Conservation (phyloP, 768 basidiomycete genomes). For the Termitomyces eurrhizus region DNA sequence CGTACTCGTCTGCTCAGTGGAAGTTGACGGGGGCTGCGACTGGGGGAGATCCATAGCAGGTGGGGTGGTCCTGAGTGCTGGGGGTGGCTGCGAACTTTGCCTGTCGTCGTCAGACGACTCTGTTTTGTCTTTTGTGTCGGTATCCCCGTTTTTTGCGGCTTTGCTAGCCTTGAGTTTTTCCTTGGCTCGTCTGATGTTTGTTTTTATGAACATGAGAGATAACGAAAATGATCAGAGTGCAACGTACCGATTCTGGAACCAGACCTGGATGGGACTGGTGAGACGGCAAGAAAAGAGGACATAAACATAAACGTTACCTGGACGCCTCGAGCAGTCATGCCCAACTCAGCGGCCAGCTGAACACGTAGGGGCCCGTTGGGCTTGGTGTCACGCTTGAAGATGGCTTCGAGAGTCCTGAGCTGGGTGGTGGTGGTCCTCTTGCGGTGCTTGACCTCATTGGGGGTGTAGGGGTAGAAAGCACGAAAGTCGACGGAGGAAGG, state of each 20-base stretch:
- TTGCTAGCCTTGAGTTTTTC: constrained; percentile 69
- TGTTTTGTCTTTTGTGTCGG: constrained; percentile 20
- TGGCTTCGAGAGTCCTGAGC: constrained; percentile 82
- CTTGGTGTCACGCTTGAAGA: constrained; percentile 88
- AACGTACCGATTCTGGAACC: constrained; percentile 83
- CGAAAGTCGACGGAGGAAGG: constrained; percentile 73
- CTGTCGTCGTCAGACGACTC: constrained; percentile 24
- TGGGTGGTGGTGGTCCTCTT: constrained; percentile 87
- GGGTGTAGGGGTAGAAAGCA: constrained; percentile 84
- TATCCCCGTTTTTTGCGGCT: constrained; percentile 29
- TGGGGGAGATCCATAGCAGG: constrained; percentile 11
- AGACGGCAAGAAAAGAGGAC: constrained; percentile 6
- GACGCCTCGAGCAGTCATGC: constrained; percentile 92
- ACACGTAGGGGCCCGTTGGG: constrained; percentile 81
- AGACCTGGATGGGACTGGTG: constrained; percentile 51
- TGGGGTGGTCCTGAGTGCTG: constrained; percentile 10
- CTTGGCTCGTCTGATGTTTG: constrained; percentile 65
- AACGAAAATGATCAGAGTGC: constrained; percentile 1
- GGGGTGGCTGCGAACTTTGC: neutral
- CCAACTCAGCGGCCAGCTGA: constrained; percentile 74
- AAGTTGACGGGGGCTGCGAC: constrained; percentile 10
- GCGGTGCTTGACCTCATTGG: constrained; percentile 92
- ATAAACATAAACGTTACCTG: constrained; percentile 58
- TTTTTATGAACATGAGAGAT: constrained; percentile 3
- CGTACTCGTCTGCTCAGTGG: constrained; percentile 25